A percentile compares a stretch with the other conserved stretches of the same genome.
Evolutionary conservation across 352 stramenopile genomes (phyloP).

Genomic region (Pythium sp.): DNA sequence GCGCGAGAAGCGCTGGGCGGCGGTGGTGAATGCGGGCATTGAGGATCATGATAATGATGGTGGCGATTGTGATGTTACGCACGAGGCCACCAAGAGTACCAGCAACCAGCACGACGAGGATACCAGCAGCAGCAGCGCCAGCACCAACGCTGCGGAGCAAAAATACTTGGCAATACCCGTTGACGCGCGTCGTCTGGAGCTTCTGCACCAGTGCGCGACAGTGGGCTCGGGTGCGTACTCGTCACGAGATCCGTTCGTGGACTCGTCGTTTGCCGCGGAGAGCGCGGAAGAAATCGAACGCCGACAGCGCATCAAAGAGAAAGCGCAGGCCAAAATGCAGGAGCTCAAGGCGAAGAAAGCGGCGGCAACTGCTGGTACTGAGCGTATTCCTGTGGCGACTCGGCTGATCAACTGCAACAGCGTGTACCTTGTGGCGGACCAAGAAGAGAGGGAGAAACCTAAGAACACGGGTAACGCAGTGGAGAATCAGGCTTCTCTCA

Average conservation of each 20-base stretch:
- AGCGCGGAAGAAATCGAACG: background rate
- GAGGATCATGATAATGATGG: conserved; percentile 28
- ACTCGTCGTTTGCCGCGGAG: conserved; percentile 32
- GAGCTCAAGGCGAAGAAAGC: conserved; percentile 13
- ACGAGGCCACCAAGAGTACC: background rate
- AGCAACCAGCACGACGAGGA: conserved; percentile 5
- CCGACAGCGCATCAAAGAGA: conserved; percentile 11
- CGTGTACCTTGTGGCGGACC: background rate
- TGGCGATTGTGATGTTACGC: conserved; percentile 11
- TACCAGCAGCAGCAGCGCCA: too few species aligned
- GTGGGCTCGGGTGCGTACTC: conserved; percentile 39
- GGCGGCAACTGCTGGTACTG: background rate
- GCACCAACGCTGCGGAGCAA: background rate
- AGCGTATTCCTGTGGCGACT: conserved; percentile 4
- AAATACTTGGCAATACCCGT: conserved; percentile 36
- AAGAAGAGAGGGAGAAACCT: background rate
- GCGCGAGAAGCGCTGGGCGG: conserved; percentile 63
- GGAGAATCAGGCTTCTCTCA: background rate
- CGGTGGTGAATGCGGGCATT: conserved; percentile 44
- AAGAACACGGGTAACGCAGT: background rate
- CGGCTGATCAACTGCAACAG: conserved; percentile 12
- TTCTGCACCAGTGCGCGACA: conserved; percentile 74
- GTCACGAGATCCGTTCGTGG: conserved; percentile 49
- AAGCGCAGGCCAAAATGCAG: conserved; percentile 10
- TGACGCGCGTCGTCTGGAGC: conserved; percentile 42